These are phyloP conservation scores for Curvularia spicifera DNA, from an alignment of 2,329 filamentous ascomycete genomes.

Conservation along the genomic window DNA sequence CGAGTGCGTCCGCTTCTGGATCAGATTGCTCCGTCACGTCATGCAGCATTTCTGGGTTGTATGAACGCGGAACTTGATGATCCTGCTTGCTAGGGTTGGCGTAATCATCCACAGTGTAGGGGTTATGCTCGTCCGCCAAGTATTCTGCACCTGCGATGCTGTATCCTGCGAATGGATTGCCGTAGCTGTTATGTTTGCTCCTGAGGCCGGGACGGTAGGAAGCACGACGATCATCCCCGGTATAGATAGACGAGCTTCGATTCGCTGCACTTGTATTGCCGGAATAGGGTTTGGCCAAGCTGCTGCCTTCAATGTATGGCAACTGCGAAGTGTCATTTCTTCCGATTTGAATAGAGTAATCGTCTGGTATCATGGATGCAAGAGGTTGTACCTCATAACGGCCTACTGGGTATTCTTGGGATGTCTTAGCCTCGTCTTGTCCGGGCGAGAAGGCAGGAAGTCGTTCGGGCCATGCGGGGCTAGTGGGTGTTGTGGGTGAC, in stretches of 20 bases:
- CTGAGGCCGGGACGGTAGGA: slow-evolving; percentile 33
- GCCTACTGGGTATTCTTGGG: slow-evolving; percentile 3
- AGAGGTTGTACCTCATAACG: slow-evolving; percentile 25
- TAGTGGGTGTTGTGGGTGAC: slow-evolving; percentile 28
- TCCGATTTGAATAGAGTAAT: slow-evolving; percentile 30
- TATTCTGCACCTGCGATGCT: slow-evolving; percentile 21
- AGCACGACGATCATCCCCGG: slow-evolving; percentile 27
- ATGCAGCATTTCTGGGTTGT: slow-evolving; percentile 22
- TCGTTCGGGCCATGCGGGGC: slow-evolving; percentile 13
- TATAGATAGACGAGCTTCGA: slow-evolving; percentile 43
- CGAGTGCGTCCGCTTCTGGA: slow-evolving; percentile 43
- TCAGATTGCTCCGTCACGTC: slow-evolving; percentile 19
- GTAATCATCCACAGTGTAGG: slow-evolving; percentile 25
- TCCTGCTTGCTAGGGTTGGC: slow-evolving; percentile 16
- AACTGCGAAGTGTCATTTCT: slow-evolving; percentile 17
- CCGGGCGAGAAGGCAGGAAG: slow-evolving; percentile 15
- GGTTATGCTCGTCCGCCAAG: slow-evolving; percentile 25
- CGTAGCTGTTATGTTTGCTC: slow-evolving; percentile 30
- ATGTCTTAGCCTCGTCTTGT: slow-evolving; percentile 16
- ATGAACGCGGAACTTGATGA: slow-evolving; percentile 18
- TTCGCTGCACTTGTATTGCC: slow-evolving; percentile 41
- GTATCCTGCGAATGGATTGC: slow-evolving; percentile 29
- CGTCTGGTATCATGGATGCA: slow-evolving; percentile 41
- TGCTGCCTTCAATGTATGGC: slow-evolving; percentile 20
- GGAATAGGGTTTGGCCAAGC: slow-evolving; percentile 32